Evolutionary conservation across 83 land plant species (phyloP), one percentile per base, ranked within the genome.

Genomic region (Picea mariana): DNA sequence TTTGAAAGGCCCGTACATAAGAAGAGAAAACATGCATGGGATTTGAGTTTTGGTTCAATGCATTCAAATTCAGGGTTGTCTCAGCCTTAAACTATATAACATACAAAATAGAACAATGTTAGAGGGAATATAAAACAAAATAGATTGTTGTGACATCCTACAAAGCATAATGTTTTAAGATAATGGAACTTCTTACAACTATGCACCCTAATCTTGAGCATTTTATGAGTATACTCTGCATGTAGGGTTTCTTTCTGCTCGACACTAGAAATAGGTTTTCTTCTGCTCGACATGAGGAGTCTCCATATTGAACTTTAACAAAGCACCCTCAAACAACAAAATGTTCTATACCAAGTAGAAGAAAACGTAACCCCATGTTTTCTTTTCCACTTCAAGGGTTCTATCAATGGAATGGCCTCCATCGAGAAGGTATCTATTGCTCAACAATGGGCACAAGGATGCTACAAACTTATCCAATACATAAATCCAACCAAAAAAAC

Each of bases 1-100:
- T 94, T 68, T 94, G 95, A 17, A 94, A 89, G 42, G 96, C 93
- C 7, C 93, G 87, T 13, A 89, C 95, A 76, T 92, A 94, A 0
- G 96, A 94, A 88, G 92, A 92, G 26, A 93, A 94, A 0, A 94
- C 95, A 63, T 94, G 95, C 93, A 93, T 87, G 18, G 96, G 95
- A 88, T 94, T 92, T 72, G 95, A 88, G 75, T 83, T 79, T 84
- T 94, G 96, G 86, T 94, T 94, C 93, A 94, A 92, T 1, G 93
- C 95, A 73, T 94, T 94, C 84, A 94, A 81, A 86, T 94, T 92
- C 82, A 91, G 44, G 2, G 95, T 93, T 60, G 94, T 92, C 67
- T 93, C 92, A 84, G 85, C 88, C 86, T 94, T 91, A 79, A 95
- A 93, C 95, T 93, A 75, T 20, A 85, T 24, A 15, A 27, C 16